Evolutionary conservation across 208 protist genomes (phyloP).

Genomic region (Crithidia brevicula): DNA sequence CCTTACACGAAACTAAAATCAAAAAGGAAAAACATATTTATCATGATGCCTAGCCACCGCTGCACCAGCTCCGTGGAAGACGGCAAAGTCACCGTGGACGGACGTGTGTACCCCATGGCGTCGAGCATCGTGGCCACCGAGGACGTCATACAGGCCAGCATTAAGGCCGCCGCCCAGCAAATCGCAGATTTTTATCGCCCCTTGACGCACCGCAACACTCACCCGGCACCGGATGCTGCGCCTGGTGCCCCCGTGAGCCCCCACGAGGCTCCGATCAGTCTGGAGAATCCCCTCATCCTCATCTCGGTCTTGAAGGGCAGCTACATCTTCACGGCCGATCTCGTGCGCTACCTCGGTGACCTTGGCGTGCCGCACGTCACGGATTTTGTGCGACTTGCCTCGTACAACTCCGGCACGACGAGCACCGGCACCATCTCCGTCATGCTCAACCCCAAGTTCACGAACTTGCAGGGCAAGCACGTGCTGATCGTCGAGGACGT

Average conservation of each 20-base stretch:
- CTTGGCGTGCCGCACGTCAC: constrained; percentile 71
- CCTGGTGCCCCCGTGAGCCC: background rate
- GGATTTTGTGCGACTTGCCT: constrained; percentile 86
- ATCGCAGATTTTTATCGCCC: constrained; percentile 74
- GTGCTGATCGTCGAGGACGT: constrained; percentile 93
- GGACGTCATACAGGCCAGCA: constrained; percentile 56
- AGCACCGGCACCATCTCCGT: constrained; percentile 73
- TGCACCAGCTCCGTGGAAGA: constrained; percentile 40
- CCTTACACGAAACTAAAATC: background rate
- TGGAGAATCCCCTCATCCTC: constrained; percentile 85
- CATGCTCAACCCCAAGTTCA: constrained; percentile 58
- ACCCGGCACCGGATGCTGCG: constrained; percentile 9
- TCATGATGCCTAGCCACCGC: constrained; percentile 28
- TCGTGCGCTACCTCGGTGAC: constrained; percentile 84
- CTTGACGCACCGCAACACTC: constrained; percentile 51
- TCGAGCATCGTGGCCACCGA: constrained; percentile 72
- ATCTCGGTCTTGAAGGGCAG: constrained; percentile 91
- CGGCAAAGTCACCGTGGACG: constrained; percentile 72
- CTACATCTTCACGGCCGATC: constrained; percentile 92
- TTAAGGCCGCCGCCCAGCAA: constrained; percentile 57
- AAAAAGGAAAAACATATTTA: background rate
- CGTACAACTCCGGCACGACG: constrained; percentile 70
- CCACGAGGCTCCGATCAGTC: constrained; percentile 54
- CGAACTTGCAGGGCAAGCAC: constrained; percentile 76
- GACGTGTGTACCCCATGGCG: constrained; percentile 83